Conservation (phyloP, 192 early-diverging fungal species). For the Spizellomyces punctatus region DNA sequence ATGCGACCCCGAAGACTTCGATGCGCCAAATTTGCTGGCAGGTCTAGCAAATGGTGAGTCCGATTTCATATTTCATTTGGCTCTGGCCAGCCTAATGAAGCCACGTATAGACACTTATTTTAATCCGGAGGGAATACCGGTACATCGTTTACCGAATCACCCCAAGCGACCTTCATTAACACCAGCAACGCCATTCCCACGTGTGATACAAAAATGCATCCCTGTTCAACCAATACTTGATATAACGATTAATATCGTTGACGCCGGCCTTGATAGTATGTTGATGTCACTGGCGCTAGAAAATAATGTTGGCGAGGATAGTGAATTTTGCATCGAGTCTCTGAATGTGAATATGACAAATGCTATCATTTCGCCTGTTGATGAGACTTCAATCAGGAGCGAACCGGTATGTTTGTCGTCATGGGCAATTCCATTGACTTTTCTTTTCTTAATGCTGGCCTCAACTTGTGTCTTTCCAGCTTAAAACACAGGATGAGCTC, state of each 20-base stretch:
- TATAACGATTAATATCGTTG: conserved; percentile 1
- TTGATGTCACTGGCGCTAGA: conserved; percentile 7
- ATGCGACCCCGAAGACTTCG: conserved; percentile 33
- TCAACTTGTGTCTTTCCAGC: not conserved
- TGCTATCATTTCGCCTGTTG: not conserved
- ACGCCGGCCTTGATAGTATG: not conserved
- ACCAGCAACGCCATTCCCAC: not conserved
- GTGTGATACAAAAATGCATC: not conserved
- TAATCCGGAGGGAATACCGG: conserved; percentile 21
- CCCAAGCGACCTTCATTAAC: not conserved
- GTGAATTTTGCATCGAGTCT: not conserved
- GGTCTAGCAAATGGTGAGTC: conserved; percentile 25
- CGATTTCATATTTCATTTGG: too few relatives aligned
- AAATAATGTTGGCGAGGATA: not conserved
- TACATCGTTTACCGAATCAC: conserved; percentile 23
- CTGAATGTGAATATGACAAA: conserved; percentile 21
- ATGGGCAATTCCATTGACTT: not conserved
- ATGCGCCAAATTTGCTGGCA: conserved; percentile 29
- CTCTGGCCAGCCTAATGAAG: not conserved
- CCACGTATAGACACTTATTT: conserved; percentile 20
- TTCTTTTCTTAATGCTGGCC: too few relatives aligned
- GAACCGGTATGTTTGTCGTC: conserved; percentile 13
- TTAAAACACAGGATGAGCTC: conserved; percentile 18
- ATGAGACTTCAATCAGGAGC: not conserved
- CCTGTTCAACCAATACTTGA: not conserved